These are phyloP conservation scores for Ceratocystis harringtonii DNA, from an alignment of 2,329 filamentous ascomycete genomes.

Conservation along the genomic window DNA sequence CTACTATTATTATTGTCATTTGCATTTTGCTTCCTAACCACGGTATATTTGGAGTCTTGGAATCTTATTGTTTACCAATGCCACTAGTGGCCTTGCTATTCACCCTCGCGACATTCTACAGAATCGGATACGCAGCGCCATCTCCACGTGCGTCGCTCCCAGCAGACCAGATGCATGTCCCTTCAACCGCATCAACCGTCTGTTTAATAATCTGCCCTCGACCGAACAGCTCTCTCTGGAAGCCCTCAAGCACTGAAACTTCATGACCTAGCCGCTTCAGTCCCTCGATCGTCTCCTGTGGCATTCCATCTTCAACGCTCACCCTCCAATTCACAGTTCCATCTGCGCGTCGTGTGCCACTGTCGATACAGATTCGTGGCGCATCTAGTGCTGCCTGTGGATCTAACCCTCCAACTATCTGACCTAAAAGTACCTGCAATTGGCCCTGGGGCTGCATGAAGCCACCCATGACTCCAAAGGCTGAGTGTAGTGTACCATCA, in stretches of 20 bases:
- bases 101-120: neutral
- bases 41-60: neutral
- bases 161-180: conserved; percentile 62
- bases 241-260: conserved; percentile 52
- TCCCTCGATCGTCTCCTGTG: conserved; percentile 49
- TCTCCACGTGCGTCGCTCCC: conserved; percentile 83
- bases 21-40: neutral
- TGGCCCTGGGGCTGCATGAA: conserved; percentile 99
- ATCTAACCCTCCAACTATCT: conserved; percentile 64
- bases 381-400: conserved; percentile 85
- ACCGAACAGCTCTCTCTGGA: conserved; percentile 57
- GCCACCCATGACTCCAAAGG: conserved; percentile 94
- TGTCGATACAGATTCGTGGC: conserved; percentile 75
- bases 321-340: conserved; percentile 48
- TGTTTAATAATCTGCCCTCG: conserved; percentile 74
- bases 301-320: conserved; percentile 71
- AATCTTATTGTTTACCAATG: neutral
- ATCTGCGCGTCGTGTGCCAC: conserved; percentile 49
- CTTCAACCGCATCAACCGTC: conserved; percentile 54
- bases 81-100: neutral
- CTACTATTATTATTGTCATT: conserved; percentile 18
- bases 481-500: conserved; percentile 62
- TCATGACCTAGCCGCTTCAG: conserved; percentile 57
- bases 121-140: conserved; percentile 47
- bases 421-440: conserved; percentile 80